A percentile compares a stretch with the other conserved stretches of the same genome.
Evolutionary conservation across 108 stramenopile genomes (phyloP).

Genomic region (Schizochytrium sp.): DNA sequence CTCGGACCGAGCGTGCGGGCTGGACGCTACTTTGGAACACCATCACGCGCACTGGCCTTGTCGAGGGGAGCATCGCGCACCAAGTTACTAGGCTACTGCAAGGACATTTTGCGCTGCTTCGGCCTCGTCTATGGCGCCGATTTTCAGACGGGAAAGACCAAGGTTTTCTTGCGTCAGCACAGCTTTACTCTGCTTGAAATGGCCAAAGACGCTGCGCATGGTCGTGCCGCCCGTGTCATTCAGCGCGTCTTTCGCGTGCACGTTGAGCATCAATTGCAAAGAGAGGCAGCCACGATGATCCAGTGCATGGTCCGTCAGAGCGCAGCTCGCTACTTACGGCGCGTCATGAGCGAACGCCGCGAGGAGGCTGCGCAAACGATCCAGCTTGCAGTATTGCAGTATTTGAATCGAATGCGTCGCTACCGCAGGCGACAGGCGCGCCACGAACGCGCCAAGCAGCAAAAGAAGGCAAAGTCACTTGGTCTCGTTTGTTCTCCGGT

Average conservation of each 20-base stretch:
- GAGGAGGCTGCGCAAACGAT: neutral
- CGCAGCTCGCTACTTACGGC: neutral
- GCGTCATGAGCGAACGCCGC: neutral
- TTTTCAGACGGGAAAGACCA: conserved; percentile 43
- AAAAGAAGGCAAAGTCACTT: neutral
- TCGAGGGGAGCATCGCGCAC: neutral
- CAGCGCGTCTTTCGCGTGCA: neutral
- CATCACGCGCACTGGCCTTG: neutral
- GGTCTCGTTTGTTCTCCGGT: neutral
- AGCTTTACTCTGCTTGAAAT: conserved; percentile 16
- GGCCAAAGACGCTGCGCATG: neutral
- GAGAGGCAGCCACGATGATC: neutral
- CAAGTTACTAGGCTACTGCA: neutral
- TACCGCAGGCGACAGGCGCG: neutral
- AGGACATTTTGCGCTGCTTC: neutral
- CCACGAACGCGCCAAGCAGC: neutral
- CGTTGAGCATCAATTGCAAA: neutral
- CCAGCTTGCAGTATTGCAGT: neutral
- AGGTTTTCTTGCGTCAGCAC: conserved; percentile 45
- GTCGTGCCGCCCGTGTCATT: neutral
- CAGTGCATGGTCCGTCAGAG: neutral
- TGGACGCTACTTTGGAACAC: neutral
- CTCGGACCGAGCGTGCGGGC: neutral
- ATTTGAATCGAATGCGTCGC: neutral
- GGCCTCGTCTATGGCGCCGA: conserved; percentile 25